Conservation (phyloP, 306 rosid genomes). For the Prunus mongolica region DNA sequence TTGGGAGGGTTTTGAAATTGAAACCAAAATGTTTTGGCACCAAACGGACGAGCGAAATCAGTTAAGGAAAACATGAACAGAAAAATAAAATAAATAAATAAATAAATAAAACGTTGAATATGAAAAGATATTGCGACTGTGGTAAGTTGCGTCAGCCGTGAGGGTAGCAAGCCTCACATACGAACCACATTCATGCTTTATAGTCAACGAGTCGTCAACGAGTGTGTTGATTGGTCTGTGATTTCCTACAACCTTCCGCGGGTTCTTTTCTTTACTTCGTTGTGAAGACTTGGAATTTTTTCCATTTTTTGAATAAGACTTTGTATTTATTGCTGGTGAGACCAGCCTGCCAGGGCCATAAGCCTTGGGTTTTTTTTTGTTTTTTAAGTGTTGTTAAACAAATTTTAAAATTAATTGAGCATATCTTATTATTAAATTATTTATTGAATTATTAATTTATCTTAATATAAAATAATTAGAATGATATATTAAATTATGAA, state of each 20-base stretch:
- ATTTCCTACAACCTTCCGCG: background rate
- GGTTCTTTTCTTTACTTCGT: background rate
- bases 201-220: background rate
- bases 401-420: no score
- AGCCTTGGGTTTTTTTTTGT: no score
- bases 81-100: background rate
- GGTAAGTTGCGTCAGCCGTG: background rate
- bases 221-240: background rate
- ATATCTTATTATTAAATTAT: no score
- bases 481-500: no score
- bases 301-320: no score
- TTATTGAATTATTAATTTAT: no score
- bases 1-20: conserved; percentile 4
- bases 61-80: background rate
- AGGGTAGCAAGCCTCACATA: background rate
- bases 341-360: no score
- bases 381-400: no score
- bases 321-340: no score
- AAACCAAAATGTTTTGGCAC: background rate
- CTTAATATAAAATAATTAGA: no score
- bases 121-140: background rate
- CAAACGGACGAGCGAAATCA: background rate
- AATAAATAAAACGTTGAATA: background rate
- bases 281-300: background rate
- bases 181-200: background rate